Evolutionary conservation across 108 stramenopile species (phyloP).

Genomic region (Bacterosira constricta): DNA sequence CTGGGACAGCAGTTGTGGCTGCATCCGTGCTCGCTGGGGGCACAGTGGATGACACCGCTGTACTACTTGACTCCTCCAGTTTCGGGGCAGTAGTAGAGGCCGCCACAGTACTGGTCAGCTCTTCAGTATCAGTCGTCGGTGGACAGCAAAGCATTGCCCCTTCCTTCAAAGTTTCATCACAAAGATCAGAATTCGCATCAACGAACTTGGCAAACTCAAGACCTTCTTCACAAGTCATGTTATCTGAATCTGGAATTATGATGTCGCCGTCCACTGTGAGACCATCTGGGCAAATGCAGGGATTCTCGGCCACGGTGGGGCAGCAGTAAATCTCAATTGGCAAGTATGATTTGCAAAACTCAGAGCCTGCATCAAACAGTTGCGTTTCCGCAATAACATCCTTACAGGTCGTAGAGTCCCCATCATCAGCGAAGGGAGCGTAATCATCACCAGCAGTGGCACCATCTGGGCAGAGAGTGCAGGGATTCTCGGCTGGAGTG

Average conservation of each 20-base stretch:
- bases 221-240: neutral
- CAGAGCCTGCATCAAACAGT: neutral
- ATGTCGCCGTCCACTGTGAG: neutral
- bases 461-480: neutral
- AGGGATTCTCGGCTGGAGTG: neutral
- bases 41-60: neutral
- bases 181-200: neutral
- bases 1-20: neutral
- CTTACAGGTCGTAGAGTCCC: neutral
- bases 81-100: no score
- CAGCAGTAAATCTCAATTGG: neutral
- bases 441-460: neutral
- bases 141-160: no score
- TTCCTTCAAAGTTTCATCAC: no score
- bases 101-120: no score
- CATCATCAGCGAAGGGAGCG: neutral
- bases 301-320: neutral
- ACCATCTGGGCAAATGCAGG: constrained; percentile 1
- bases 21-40: neutral
- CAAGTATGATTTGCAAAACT: neutral
- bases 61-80: neutral
- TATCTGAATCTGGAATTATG: neutral
- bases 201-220: neutral
- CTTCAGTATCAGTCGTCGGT: no score
- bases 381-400: neutral